A percentile compares a stretch with the other conserved stretches of the same genome.
These are phyloP conservation scores for Porphyra umbilicalis DNA, from an alignment of 31 red algal species.

Conservation along the genomic window DNA sequence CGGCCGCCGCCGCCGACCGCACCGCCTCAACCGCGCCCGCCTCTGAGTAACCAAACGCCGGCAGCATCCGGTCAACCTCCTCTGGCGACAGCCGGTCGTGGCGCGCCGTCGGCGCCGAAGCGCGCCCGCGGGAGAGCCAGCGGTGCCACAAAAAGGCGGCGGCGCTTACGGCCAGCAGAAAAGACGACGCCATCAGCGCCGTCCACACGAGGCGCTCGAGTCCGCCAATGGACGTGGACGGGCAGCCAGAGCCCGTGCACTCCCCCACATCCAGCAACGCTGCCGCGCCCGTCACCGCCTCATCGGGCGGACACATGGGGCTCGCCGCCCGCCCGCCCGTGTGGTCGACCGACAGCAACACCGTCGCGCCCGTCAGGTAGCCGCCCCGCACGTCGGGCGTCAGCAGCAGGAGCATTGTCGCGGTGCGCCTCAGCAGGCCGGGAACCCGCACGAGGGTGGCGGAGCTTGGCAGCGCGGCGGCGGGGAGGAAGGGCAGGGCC, in stretches of 20 bases:
- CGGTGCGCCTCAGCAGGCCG: neutral
- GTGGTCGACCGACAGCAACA: neutral
- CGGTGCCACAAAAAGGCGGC: neutral
- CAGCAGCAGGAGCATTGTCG: neutral
- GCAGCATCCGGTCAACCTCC: neutral
- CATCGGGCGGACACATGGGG: neutral
- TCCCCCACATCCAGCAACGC: neutral
- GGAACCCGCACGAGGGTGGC: neutral
- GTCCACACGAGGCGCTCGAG: neutral
- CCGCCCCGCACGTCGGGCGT: neutral
- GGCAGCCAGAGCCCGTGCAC: neutral
- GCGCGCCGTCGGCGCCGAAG: neutral
- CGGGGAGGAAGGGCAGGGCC: neutral
- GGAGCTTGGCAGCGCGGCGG: neutral
- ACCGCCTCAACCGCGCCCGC: neutral
- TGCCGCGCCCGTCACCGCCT: neutral
- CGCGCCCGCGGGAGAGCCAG: neutral
- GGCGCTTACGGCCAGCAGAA: neutral
- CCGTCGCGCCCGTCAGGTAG: neutral
- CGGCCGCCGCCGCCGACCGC: neutral
- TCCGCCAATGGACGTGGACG: neutral
- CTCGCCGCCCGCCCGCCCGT: neutral
- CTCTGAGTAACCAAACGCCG: neutral
- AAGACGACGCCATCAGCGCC: neutral
- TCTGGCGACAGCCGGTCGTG: neutral